A percentile compares a stretch with the other conserved stretches of the same genome.
These are phyloP conservation scores for Haplographium delicatum DNA, from an alignment of 495 filamentous ascomycete species.

Conservation along the genomic window DNA sequence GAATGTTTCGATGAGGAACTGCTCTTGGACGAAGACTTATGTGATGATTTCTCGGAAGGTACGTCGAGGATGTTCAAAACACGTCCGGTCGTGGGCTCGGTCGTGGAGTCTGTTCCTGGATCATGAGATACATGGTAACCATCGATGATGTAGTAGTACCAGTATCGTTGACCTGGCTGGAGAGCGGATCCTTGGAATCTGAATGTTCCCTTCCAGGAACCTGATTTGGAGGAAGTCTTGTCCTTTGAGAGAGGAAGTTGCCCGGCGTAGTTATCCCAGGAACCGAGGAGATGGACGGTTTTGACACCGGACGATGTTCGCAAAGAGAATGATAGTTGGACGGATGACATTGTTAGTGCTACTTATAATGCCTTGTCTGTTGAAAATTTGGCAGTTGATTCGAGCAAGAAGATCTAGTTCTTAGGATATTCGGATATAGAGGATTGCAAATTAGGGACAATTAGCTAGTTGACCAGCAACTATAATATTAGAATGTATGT, in stretches of 20 bases:
- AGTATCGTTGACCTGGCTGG: slow-evolving; percentile 84
- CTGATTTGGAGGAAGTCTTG: slow-evolving; percentile 67
- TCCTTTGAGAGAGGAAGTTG: slow-evolving; percentile 91
- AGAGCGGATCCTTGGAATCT: slow-evolving; percentile 83
- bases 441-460: slow-evolving; percentile 24
- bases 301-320: slow-evolving; percentile 95
- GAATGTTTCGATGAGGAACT: slow-evolving; percentile 39
- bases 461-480: slow-evolving; percentile 47
- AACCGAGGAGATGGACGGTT: slow-evolving; percentile 95
- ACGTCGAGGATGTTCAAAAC: slow-evolving; percentile 74
- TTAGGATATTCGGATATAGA: neutral
- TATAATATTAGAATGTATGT: slow-evolving; percentile 28
- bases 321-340: slow-evolving; percentile 84
- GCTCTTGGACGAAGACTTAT: slow-evolving; percentile 41
- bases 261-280: slow-evolving; percentile 95
- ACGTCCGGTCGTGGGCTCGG: slow-evolving; percentile 95
- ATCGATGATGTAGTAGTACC: slow-evolving; percentile 99
- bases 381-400: slow-evolving; percentile 22
- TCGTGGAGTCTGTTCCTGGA: slow-evolving; percentile 81
- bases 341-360: slow-evolving; percentile 66
- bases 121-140: slow-evolving; percentile 98
- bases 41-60: slow-evolving; percentile 40
- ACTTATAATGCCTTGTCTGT: slow-evolving; percentile 36
- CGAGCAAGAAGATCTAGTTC: slow-evolving; percentile 30
- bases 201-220: slow-evolving; percentile 92